These are phyloP conservation scores for Diaporthe aspalathi DNA, from an alignment of 2,329 filamentous ascomycete species.

Conservation along the genomic window DNA sequence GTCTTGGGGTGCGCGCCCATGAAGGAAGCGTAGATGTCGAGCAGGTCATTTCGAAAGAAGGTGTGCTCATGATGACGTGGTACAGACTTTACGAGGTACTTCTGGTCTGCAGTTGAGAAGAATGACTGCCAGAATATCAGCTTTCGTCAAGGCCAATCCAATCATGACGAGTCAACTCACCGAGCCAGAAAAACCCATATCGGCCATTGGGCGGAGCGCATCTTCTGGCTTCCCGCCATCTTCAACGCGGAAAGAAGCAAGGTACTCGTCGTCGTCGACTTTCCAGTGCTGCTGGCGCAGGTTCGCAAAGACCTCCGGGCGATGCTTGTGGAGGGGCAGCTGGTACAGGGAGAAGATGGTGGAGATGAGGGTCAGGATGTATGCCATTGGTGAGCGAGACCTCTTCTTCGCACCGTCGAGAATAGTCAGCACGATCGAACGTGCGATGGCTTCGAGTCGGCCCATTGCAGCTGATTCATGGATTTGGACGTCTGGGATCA, in stretches of 20 bases:
- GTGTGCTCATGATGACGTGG: slow-evolving; percentile 76
- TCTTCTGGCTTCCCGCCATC: slow-evolving; percentile 58
- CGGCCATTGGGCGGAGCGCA: slow-evolving; percentile 68
- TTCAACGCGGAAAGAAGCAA: slow-evolving; percentile 52
- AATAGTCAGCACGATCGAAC: slow-evolving; percentile 56
- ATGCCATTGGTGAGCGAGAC: slow-evolving; percentile 49
- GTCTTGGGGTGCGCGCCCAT: slow-evolving; percentile 71
- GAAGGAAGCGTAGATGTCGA: slow-evolving; percentile 73
- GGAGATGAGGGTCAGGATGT: slow-evolving; percentile 56
- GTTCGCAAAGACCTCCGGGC: slow-evolving; percentile 60
- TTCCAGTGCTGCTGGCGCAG: slow-evolving; percentile 57
- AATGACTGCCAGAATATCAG: slow-evolving; percentile 63
- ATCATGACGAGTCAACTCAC: slow-evolving; percentile 47
- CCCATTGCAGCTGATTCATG: slow-evolving; percentile 42
- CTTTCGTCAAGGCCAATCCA: neutral
- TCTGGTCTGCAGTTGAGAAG: slow-evolving; percentile 74
- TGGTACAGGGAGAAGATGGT: slow-evolving; percentile 65
- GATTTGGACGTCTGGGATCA: neutral
- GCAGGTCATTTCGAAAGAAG: slow-evolving; percentile 75
- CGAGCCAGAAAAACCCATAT: slow-evolving; percentile 80
- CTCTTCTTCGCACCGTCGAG: slow-evolving; percentile 47
- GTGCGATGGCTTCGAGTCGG: slow-evolving; percentile 50
- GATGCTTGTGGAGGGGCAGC: slow-evolving; percentile 59
- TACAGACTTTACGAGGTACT: slow-evolving; percentile 78
- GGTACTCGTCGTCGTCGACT: slow-evolving; percentile 53